Base-by-base conservation (phyloP, 805 yeast species). In the Starmerella stigmatis region DNA sequence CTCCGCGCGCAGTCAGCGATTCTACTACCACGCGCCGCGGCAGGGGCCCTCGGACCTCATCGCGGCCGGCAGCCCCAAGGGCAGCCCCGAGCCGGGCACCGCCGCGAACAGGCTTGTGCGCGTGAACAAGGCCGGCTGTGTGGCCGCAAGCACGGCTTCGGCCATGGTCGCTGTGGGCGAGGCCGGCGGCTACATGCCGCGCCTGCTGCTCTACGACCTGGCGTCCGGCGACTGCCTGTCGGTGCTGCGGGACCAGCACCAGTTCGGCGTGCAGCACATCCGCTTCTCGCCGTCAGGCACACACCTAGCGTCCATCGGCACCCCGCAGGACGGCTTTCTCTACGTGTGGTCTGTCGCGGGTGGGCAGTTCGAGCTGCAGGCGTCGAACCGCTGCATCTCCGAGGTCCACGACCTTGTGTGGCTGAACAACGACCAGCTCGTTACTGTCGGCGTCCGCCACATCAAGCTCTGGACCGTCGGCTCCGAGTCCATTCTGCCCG, bases 141-240 rank as follows among this genome's bases (percentile, higher is more conserved):
- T 79, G n/a, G 73, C 78, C 2, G 61, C 79, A 5, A 71, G 84
- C 0, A 75, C 81, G 0, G 73, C 61, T 36, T 75, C 81, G 0
- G 73, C 61, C 36, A 52, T 75, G 4, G 58, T 81, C 21, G 86
- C 86, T 0, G 74, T 79, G 13, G 89, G 89, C 2, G 89, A 81
- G 56, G 60, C 70, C 0, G 88, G 88, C 20, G 54, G 54, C 0
- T 78, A 77, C 49, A 75, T 71, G 51, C 89, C 89, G 1, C 64
- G 86, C 16, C 68, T 81, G 2, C 60, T 79, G 17, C 13, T 70
- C 70, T 49, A 55, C 65, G 48, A 45, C 37, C 40, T 33, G 7
- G 8, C 11, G 5, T 12, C 42, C 11, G 55, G 62, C 5, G 60
- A 57, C n/a, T 83, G 85, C 1, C 59, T 78, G 6, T 72, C 74